A percentile compares a stretch with the other conserved stretches of the same genome.
These are phyloP conservation scores for Aspergillus baeticus DNA, from an alignment of 495 filamentous ascomycete genomes.

Conservation along the genomic window DNA sequence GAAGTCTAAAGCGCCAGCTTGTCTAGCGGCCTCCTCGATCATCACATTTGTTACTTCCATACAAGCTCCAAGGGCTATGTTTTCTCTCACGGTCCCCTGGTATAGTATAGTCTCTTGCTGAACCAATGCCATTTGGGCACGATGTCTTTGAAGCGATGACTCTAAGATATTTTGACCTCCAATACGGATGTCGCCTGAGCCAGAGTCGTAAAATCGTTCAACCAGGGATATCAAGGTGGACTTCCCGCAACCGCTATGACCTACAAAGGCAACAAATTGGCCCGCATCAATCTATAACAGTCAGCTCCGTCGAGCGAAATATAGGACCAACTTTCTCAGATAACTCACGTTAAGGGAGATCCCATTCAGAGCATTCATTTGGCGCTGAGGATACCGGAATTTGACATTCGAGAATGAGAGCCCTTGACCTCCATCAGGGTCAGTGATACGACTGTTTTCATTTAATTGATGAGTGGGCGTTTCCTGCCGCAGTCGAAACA, in stretches of 20 bases:
- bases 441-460: slow-evolving; percentile 18
- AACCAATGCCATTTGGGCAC: slow-evolving; percentile 74
- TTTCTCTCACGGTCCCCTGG: slow-evolving; percentile 80
- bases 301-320: too few species aligned
- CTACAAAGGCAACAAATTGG: slow-evolving; percentile 69
- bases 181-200: slow-evolving; percentile 51
- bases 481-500: slow-evolving; percentile 38
- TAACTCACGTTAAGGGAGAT: too few species aligned
- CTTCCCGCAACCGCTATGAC: slow-evolving; percentile 71
- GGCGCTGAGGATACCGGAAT: too few species aligned
- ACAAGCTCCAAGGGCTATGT: slow-evolving; percentile 57
- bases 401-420: too few species aligned
- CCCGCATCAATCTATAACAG: too few species aligned
- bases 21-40: slow-evolving; percentile 53
- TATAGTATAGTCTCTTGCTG: slow-evolving; percentile 85
- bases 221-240: slow-evolving; percentile 64
- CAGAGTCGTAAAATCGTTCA: slow-evolving; percentile 61
- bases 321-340: too few species aligned
- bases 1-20: slow-evolving; percentile 87
- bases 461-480: slow-evolving; percentile 33
- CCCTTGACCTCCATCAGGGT: too few species aligned
- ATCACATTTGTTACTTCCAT: slow-evolving; percentile 72
- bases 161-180: slow-evolving; percentile 49
- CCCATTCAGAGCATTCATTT: too few species aligned
- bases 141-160: slow-evolving; percentile 40